phyloP scores from a whole-genome alignment of 139 green algal species.

The Closterium sp. region DNA sequence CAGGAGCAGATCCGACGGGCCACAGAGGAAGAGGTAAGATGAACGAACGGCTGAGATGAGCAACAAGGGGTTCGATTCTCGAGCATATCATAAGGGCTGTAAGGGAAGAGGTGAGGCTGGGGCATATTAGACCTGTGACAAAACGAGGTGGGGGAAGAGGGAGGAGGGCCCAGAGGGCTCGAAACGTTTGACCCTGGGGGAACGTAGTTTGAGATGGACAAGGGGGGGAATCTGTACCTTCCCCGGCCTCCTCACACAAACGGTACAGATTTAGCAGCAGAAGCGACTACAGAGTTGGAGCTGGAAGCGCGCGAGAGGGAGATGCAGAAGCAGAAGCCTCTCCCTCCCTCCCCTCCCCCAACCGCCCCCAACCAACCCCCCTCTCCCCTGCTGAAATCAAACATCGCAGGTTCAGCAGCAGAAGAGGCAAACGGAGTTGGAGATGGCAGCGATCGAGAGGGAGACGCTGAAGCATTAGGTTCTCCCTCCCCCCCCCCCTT shows the following conservation, averaged over 20 bases:
- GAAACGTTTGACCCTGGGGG: too few relatives aligned
- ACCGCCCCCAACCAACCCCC: too few relatives aligned
- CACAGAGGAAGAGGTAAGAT: slow-evolving; percentile 47
- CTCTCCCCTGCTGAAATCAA: too few relatives aligned
- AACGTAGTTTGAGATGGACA: too few relatives aligned
- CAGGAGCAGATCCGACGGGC: slow-evolving; percentile 67
- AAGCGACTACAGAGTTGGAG: slow-evolving; percentile 33
- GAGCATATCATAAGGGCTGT: neutral
- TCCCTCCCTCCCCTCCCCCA: neutral
- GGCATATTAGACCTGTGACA: too few relatives aligned
- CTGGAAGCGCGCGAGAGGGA: slow-evolving; percentile 72
- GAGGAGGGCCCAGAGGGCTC: too few relatives aligned
- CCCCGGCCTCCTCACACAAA: too few relatives aligned
- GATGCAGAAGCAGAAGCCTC: slow-evolving; percentile 50
- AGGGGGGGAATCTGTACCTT: too few relatives aligned
- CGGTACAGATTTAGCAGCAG: slow-evolving; percentile 44
- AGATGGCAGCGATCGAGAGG: too few relatives aligned
- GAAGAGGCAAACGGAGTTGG: neutral
- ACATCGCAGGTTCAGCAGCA: too few relatives aligned
- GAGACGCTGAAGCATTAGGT: slow-evolving; percentile 25
- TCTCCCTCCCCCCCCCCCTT: too few relatives aligned
- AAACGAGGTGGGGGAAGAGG: too few relatives aligned
- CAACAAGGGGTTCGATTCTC: neutral
- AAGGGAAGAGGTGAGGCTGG: neutral
- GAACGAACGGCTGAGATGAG: neutral